Base-by-base conservation (phyloP, 495 filamentous ascomycete species). In the Parathielavia hyrcaniae region DNA sequence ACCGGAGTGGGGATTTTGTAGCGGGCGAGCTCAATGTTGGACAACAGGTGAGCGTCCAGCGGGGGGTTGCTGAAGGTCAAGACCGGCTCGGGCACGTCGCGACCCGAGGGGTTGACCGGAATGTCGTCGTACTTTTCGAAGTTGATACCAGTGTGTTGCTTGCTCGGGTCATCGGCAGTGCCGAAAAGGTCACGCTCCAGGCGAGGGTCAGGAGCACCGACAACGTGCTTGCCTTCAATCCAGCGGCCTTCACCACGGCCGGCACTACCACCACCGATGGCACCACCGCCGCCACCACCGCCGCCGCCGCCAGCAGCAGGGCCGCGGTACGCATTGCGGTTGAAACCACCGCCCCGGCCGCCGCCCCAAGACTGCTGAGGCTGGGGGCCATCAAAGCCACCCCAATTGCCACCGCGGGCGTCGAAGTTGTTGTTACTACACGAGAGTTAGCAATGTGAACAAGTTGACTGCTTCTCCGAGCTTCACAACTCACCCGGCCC, bases 51-150 rank as follows among this genome's bases (percentile, higher is more conserved):
- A 64, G 90, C 84, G 69, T 98, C 93, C 52, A 98, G 78, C 59
- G 93, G 93, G 50, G 93, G 93, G 80, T 92, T 91, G 69, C 83
- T 90, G 81, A 98, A 98, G 46, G 80, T 78, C 63, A 84, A 84
- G 58, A 95, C 87, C 41, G 95, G 89, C 64, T 97, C 95, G 44
- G 93, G 95, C 46, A 96, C 90, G 70, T 95, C 85, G 46, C 90
- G 87, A 45, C 93, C 93, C 58, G 93, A 96, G 43, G 95, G 92
- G 70, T 96, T 93, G 57, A 98, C 95, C 36, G 93, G 93, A 65
- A 98, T 98, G 69, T 98, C 93, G 67, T 98, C 93, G 74, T 98
- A 98, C 78, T 98, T 98, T 76, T 96, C 84, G 69, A 98, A 98
- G 80, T 98, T 98, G 85, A 98, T 97, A 68, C 93, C 93, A 19